phyloP scores from a whole-genome alignment of 495 filamentous ascomycete genomes.

The Penicillium argentinense region DNA sequence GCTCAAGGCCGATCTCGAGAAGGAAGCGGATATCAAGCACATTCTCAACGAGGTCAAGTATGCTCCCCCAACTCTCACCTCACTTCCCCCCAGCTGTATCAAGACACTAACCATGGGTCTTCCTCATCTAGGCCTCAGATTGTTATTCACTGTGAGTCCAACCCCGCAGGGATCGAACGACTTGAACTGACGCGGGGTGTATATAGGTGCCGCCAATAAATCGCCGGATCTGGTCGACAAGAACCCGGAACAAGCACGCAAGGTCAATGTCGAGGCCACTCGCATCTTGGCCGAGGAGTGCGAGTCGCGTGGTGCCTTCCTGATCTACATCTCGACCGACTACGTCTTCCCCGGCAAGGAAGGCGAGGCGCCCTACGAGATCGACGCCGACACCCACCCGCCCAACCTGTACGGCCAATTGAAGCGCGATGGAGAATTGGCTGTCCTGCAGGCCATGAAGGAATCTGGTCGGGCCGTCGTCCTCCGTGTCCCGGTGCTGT shows the following conservation, averaged over 20 bases:
- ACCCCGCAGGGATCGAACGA: neutral
- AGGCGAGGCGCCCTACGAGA: slow-evolving; percentile 84
- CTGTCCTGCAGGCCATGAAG: slow-evolving; percentile 60
- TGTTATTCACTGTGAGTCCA: slow-evolving; percentile 74
- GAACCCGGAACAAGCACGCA: slow-evolving; percentile 72
- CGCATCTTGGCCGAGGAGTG: slow-evolving; percentile 65
- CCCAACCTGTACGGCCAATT: slow-evolving; percentile 87
- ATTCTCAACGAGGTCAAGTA: slow-evolving; percentile 57
- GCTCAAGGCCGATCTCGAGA: slow-evolving; percentile 73
- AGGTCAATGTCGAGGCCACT: slow-evolving; percentile 74
- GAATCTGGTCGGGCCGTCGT: slow-evolving; percentile 61
- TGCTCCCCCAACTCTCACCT: neutral
- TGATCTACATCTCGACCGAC: slow-evolving; percentile 94
- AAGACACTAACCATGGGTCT: slow-evolving; percentile 8
- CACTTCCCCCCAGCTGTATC: neutral
- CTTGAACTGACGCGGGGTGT: slow-evolving; percentile 11
- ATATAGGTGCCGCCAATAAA: slow-evolving; percentile 80
- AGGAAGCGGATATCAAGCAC: slow-evolving; percentile 58
- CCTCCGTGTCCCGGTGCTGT: slow-evolving; percentile 84
- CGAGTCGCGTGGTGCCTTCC: slow-evolving; percentile 58
- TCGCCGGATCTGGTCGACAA: slow-evolving; percentile 82
- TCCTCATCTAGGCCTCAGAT: slow-evolving; percentile 63
- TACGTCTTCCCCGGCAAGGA: slow-evolving; percentile 85
- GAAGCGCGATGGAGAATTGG: slow-evolving; percentile 81
- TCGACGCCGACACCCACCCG: slow-evolving; percentile 60